Base-by-base conservation (phyloP, 441 rosid genomes). In the Daphne laureola region DNA sequence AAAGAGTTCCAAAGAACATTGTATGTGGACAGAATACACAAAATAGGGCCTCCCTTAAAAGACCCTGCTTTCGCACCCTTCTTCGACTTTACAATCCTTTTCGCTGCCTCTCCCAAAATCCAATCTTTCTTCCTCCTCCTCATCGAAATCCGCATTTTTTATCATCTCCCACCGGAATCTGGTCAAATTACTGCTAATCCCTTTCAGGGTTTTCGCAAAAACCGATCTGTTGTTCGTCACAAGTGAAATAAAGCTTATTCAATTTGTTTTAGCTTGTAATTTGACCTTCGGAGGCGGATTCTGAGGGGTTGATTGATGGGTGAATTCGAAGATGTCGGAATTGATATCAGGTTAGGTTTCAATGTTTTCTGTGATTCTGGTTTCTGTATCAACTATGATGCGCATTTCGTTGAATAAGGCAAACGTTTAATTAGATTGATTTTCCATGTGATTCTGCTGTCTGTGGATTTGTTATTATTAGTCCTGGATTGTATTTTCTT, bases 321-420 rank as follows among this genome's bases (percentile, higher is more conserved):
- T 52, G 84, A 67, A 48, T 59, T 67, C 51, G 86, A 77, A 60
- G 83, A 75, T 59, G 65, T 80, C 64, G 86, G 73, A 46, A 66
- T 69, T 55, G 86, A 78, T 59, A 75, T 75, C 55, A 49, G 81
- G 86, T 80, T 49, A 59, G 53, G 17, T 16, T 48, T 41, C 18
- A 16, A 25, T 0, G 11, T 15, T 13, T 4, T 21, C n/a, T 40
- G 27, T 9, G 2, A 21, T 1, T 47, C 2, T 18, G 12, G 27
- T 13, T 16, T 9, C 1, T 42, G 27, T 2, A 14, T 42, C 8
- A 59, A 31, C 7, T 31, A 31, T 31, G 38, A 31, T 31, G 38
- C 38, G 50, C 18, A 47, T 15, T 17, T 17, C 17, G 23, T 17
- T 47, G 50, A 0, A 5, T 31, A 31, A 5, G 8, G 38, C 44